Base-by-base conservation (phyloP, 2,329 filamentous ascomycete species). In the Biscogniauxia sp. region DNA sequence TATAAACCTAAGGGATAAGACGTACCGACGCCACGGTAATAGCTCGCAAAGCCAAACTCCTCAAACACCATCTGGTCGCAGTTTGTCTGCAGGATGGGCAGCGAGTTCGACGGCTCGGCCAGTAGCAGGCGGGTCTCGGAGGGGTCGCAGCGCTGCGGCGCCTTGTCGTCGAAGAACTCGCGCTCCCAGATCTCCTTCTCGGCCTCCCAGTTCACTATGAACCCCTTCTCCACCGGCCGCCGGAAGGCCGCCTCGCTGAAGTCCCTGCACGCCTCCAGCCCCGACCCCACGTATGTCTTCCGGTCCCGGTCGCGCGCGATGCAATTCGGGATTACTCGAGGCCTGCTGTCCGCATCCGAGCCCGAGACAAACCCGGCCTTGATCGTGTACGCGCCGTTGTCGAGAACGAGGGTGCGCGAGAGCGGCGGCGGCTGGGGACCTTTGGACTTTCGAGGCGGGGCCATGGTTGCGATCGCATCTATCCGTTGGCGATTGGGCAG, bases 41-140 rank as follows among this genome's bases (percentile, higher is more conserved):
- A 96, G 66, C 90, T 89, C 11, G 89, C 85, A 76, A 99, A 99
- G 2, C 92, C 92, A 78, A 95, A 99, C 73, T 98, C 93, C 73
- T 99, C 95, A 79, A 99, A 98, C 1, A 98, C 86, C 72, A 99
- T 92, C 79, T 99, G 94, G 72, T 99, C 95, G 68, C 92, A 93
- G 73, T 97, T 95, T 49, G 88, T 86, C 76, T 97, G 93, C 64
- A 99, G 78, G 13, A 88, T 87, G 0, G 89, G 88, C 59, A 96
- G 82, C 3, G 89, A 88, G 76, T 96, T 97, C 3, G 93, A 89
- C 53, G 92, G 90, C 75, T 99, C 95, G 1, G 91, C 88, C 55
- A 98, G 82, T 3, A 99, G 78, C 60, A 99, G 78, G 54, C 92
- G 89, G n/a, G 92, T 95, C 58, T 94, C 88, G 57, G 83, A 80